Conservation (phyloP, 164 flowering plant species). For the Echeveria elegans region DNA sequence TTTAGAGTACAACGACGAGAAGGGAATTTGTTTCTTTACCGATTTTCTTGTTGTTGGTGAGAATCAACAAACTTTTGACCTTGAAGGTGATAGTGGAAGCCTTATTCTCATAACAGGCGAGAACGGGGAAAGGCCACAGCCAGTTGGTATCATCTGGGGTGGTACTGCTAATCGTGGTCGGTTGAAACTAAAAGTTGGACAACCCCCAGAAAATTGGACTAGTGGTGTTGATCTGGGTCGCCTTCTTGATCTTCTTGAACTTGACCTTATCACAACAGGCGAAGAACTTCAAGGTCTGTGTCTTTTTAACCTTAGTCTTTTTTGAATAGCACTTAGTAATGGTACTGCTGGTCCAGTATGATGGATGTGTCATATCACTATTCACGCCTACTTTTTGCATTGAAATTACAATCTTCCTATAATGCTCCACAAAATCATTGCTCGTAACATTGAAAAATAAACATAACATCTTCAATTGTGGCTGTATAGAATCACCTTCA, state of each 20-base stretch:
- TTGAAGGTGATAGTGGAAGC: constrained; percentile 97
- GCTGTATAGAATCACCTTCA: neutral
- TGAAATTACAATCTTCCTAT: neutral
- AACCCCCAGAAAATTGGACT: constrained; percentile 93
- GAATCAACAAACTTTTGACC: constrained; percentile 86
- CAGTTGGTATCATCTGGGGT: constrained; percentile 96
- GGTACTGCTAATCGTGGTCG: constrained; percentile 98
- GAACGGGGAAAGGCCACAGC: constrained; percentile 60
- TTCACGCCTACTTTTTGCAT: neutral
- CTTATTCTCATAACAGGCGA: constrained; percentile 66
- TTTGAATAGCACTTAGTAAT: neutral
- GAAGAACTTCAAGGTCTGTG: constrained; percentile 72
- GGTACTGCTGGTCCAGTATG: neutral
- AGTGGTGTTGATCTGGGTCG: constrained; percentile 98
- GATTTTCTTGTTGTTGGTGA: constrained; percentile 95
- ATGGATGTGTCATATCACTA: neutral
- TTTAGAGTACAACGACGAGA: constrained; percentile 86
- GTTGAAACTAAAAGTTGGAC: constrained; percentile 72
- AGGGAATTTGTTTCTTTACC: constrained; percentile 88
- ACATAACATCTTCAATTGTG: no score
- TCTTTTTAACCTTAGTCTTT: neutral
- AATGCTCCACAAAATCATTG: no score
- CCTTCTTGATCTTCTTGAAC: constrained; percentile 85
- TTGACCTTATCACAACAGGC: constrained; percentile 63
- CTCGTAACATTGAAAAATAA: no score